Evolutionary conservation across 768 basidiomycete species (phyloP).

Genomic region (Pisolithus orientalis): DNA sequence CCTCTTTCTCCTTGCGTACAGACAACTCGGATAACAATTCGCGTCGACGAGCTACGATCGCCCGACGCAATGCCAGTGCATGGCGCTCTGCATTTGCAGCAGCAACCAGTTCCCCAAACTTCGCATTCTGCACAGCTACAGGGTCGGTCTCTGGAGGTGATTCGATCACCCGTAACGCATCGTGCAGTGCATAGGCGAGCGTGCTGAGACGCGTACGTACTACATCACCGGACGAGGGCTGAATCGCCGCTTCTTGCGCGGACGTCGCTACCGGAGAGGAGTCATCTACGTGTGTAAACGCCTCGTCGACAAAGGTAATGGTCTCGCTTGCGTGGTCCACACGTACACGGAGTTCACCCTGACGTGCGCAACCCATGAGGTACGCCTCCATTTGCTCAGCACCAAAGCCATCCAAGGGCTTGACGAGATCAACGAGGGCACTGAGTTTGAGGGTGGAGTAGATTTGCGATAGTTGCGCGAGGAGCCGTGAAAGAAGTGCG

Average conservation of each 20-base stretch:
- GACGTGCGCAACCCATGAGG: constrained; percentile 85
- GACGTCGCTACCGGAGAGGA: constrained; percentile 13
- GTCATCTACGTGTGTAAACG: constrained; percentile 45
- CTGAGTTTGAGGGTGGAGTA: constrained; percentile 82
- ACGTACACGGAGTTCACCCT: constrained; percentile 78
- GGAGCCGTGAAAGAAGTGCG: constrained; percentile 84
- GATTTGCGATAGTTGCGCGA: constrained; percentile 87
- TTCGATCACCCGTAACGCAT: constrained; percentile 54
- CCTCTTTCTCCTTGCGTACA: constrained; percentile 84
- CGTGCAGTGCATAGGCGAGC: constrained; percentile 69
- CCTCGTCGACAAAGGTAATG: constrained; percentile 79
- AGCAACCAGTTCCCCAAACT: constrained; percentile 52
- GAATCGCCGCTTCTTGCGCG: constrained; percentile 45
- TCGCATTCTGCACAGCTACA: constrained; percentile 36
- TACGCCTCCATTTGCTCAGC: constrained; percentile 85
- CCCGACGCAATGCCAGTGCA: constrained; percentile 68
- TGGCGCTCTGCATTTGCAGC: constrained; percentile 72
- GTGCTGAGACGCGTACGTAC: constrained; percentile 73
- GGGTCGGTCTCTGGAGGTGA: constrained; percentile 44
- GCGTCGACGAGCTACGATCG: constrained; percentile 77
- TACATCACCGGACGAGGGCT: constrained; percentile 65
- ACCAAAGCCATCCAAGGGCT: constrained; percentile 57
- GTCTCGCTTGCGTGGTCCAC: constrained; percentile 86
- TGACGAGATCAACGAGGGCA: constrained; percentile 71
- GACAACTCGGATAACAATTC: constrained; percentile 81